Evolutionary conservation across 1,284 basidiomycete species (phyloP), one percentile per base, ranked within the genome.

Genomic region (Xerocomus cyaneibrunnescens): DNA sequence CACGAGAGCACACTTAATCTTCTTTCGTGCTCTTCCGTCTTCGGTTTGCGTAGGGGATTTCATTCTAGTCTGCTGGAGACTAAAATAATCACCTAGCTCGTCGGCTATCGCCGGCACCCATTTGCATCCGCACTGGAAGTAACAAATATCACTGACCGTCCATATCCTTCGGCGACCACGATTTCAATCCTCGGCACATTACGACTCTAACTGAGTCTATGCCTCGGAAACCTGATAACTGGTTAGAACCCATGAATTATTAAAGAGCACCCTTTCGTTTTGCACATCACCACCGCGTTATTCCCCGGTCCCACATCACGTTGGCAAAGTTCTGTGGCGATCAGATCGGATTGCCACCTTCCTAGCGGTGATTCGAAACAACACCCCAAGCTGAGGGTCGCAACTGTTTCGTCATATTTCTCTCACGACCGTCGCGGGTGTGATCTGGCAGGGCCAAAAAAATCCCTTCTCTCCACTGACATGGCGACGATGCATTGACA

Each of bases 381-480:
- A 10, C 8, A 37, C 35, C n/a, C 34, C n/a, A 21, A 32, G 9
- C 25, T 12, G 10, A 5, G n/a, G 31, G 25, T 7, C 21, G 25
- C 3, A 12, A 14, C n/a, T 12, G 41, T 45, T 45, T 45, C 34
- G 35, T 45, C 22, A 9, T 13, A 5, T 52, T 52, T 42, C 43
- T 56, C 55, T 56, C 57, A 59, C 47, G 57, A 37, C 28, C 34
- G 9, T 39, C 19, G 40, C 3, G 13, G 8, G 17, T 31, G 19
- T 48, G 13, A 51, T 32, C 44, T 39, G 37, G 17, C 52, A 34
- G 21, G 32, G 30, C 6, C 12, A 37, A 25, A 28, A 34, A 46
- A 30, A 44, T 28, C 5, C 4, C 5, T 16, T 38, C 6, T 7
- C 35, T 40, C 21, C 17, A 27, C 17, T 5, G 5, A 49, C 23